Evolutionary conservation across 176 grass and related monocot genomes (phyloP).

Genomic region (Oryza nivara): DNA sequence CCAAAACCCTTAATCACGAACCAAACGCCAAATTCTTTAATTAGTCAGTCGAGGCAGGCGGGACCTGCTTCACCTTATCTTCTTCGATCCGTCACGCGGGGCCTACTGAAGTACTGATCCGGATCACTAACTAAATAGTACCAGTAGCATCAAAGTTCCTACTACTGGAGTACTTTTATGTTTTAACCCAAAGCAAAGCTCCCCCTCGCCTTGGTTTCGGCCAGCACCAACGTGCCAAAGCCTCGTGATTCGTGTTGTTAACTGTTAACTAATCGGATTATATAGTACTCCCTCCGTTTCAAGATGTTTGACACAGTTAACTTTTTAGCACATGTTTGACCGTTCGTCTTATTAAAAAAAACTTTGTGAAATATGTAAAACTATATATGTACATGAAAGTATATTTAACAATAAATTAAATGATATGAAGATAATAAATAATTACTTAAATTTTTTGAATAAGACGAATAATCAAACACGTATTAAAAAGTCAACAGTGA

Average conservation of each 20-base stretch:
- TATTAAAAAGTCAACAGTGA: too few relatives aligned
- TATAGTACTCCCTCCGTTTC: neutral
- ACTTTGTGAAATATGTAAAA: too few relatives aligned
- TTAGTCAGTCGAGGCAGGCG: slow-evolving; percentile 23
- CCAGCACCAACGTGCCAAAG: neutral
- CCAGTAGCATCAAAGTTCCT: neutral
- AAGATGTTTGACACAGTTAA: too few relatives aligned
- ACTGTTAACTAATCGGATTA: neutral
- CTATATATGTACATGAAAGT: too few relatives aligned
- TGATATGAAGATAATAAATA: too few relatives aligned
- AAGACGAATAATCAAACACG: too few relatives aligned
- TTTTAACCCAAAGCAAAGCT: slow-evolving; percentile 18
- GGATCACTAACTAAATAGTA: neutral
- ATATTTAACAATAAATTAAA: too few relatives aligned
- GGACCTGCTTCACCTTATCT: slow-evolving; percentile 48
- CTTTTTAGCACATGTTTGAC: too few relatives aligned
- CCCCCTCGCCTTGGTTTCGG: neutral
- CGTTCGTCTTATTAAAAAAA: too few relatives aligned
- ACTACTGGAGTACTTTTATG: neutral
- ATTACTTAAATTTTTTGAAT: too few relatives aligned
- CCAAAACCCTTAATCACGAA: slow-evolving; percentile 26
- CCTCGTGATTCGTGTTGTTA: slow-evolving; percentile 11
- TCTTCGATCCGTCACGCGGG: slow-evolving; percentile 53
- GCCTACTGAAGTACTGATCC: slow-evolving; percentile 22
- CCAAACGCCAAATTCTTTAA: slow-evolving; percentile 30